A percentile compares a stretch with the other conserved stretches of the same genome.
phyloP scores from a whole-genome alignment of 495 filamentous ascomycete genomes.

The Collariella sp. region DNA sequence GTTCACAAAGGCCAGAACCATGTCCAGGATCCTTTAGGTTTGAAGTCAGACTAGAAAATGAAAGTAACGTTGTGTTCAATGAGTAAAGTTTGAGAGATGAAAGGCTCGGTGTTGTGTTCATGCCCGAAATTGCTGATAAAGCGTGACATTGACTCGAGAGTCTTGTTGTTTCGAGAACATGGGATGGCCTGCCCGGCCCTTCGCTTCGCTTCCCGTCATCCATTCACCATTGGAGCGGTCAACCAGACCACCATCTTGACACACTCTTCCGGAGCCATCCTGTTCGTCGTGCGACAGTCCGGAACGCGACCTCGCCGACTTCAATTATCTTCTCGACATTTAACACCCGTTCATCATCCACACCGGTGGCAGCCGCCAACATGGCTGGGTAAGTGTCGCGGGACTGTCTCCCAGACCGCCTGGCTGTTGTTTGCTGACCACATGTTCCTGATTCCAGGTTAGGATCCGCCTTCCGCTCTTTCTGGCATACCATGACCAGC shows the following conservation, averaged over 20 bases:
- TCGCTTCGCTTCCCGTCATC: background rate
- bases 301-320: background rate
- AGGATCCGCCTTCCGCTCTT: constrained; percentile 30
- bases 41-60: background rate
- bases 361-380: background rate
- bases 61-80: background rate
- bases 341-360: background rate
- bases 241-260: background rate
- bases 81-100: background rate
- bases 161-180: constrained; percentile 9
- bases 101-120: background rate
- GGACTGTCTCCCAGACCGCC: background rate
- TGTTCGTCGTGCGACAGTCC: background rate
- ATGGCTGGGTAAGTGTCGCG: constrained; percentile 16
- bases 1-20: too few species aligned
- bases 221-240: background rate
- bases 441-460: constrained; percentile 7
- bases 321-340: background rate
- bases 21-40: too few species aligned
- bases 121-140: background rate
- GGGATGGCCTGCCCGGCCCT: background rate
- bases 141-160: background rate
- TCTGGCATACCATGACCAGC: constrained; percentile 95
- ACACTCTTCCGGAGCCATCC: background rate
- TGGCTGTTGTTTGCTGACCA: constrained; percentile 6